These are phyloP conservation scores for Acacia concinna DNA, from an alignment of 331 rosid species.

Conservation along the genomic window DNA sequence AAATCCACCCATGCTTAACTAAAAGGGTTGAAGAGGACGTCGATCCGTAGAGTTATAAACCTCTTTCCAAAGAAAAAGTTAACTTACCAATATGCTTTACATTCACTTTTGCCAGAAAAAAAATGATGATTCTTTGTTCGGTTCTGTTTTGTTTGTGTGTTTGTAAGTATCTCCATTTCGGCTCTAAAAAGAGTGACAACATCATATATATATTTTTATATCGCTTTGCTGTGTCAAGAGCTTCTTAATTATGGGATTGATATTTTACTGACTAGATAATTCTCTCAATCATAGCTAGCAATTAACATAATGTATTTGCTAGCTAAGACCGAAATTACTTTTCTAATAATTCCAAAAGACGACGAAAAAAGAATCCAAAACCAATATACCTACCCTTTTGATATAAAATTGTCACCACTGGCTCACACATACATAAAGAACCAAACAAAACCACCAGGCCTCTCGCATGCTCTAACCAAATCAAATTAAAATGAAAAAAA, in stretches of 20 bases:
- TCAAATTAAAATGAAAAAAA: constrained; percentile 16
- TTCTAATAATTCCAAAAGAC: constrained; percentile 20
- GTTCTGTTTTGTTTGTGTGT: not conserved
- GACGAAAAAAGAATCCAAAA: constrained; percentile 31
- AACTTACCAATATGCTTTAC: not conserved
- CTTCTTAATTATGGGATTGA: constrained; percentile 34
- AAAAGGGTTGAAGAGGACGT: not conserved
- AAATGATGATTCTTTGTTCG: not conserved
- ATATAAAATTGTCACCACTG: constrained; percentile 30
- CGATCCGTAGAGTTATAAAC: not conserved
- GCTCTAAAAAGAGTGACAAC: not conserved
- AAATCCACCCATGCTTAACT: not conserved
- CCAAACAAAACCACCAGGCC: constrained; percentile 30
- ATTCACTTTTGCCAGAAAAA: not conserved
- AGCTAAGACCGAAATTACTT: not conserved
- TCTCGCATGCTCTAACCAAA: constrained; percentile 19
- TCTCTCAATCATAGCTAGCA: not conserved
- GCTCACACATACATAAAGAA: constrained; percentile 20
- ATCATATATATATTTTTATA: no score
- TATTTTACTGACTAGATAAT: not conserved
- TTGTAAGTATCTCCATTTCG: not conserved
- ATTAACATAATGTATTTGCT: not conserved
- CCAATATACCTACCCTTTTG: constrained; percentile 36
- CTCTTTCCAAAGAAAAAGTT: not conserved
- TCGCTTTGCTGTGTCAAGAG: not conserved